A percentile compares a stretch with the other conserved stretches of the same genome.
These are phyloP conservation scores for Geranium brycei DNA, from an alignment of 345 rosid species.

Conservation along the genomic window DNA sequence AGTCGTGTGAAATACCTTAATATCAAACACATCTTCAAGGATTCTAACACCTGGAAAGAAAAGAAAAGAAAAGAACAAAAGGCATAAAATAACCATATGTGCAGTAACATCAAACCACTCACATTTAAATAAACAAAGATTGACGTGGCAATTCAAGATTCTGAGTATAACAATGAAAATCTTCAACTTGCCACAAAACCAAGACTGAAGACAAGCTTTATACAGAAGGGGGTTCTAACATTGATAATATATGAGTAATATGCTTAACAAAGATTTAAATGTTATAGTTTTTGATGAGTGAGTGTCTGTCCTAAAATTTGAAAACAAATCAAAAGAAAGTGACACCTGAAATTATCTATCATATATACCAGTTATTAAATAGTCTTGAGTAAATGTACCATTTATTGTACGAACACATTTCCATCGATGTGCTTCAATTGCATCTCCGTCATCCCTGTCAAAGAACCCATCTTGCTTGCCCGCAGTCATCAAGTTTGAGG, in stretches of 20 bases:
- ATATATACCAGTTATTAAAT: neutral
- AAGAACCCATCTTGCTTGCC: slow-evolving; percentile 30
- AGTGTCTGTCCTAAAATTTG: neutral
- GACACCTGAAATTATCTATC: neutral
- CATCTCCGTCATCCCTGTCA: slow-evolving; percentile 74
- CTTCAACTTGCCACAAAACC: too few species aligned
- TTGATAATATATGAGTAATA: too few species aligned
- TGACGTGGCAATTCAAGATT: too few species aligned
- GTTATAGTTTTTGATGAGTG: neutral
- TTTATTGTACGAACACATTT: slow-evolving; percentile 75
- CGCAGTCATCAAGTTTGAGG: slow-evolving; percentile 36
- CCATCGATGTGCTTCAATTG: slow-evolving; percentile 77
- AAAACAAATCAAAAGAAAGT: neutral
- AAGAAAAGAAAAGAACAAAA: slow-evolving; percentile 11
- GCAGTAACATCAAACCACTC: too few species aligned
- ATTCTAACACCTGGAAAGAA: slow-evolving; percentile 63
- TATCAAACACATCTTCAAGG: slow-evolving; percentile 70
- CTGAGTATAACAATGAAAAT: too few species aligned
- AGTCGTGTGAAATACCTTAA: slow-evolving; percentile 42
- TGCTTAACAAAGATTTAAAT: neutral
- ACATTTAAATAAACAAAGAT: too few species aligned
- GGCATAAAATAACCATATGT: neutral
- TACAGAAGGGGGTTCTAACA: too few species aligned
- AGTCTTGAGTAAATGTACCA: slow-evolving; percentile 27
- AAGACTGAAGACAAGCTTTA: too few species aligned